Conservation (phyloP, 352 stramenopile genomes). For the Phytophthora pisi region DNA sequence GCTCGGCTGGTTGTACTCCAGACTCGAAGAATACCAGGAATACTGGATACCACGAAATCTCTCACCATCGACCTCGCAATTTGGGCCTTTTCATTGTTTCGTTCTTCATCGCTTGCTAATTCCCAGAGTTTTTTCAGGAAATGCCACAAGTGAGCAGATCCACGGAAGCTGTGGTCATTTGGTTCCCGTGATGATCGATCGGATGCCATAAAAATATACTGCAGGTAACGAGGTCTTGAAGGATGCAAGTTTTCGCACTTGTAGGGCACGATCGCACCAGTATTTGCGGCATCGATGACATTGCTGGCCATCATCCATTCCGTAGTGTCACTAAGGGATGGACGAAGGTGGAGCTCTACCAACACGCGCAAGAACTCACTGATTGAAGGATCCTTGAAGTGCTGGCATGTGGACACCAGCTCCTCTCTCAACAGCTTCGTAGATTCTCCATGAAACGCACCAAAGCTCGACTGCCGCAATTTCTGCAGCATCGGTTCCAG, state of each 20-base stretch:
- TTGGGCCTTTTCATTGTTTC: not conserved
- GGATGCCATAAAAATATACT: slow-evolving; percentile 19
- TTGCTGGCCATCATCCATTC: not conserved
- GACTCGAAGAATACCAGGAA: slow-evolving; percentile 10
- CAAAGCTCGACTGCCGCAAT: slow-evolving; percentile 18
- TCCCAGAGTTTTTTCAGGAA: slow-evolving; percentile 37
- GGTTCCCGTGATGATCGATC: slow-evolving; percentile 24
- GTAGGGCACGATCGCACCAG: slow-evolving; percentile 3
- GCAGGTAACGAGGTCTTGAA: slow-evolving; percentile 9
- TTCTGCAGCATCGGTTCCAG: slow-evolving; percentile 24
- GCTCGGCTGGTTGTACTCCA: slow-evolving; percentile 2
- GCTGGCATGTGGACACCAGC: slow-evolving; percentile 10
- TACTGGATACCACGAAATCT: slow-evolving; percentile 3
- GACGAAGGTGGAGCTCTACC: slow-evolving; percentile 11
- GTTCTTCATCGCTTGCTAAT: not conserved
- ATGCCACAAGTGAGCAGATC: slow-evolving; percentile 32
- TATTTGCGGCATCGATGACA: not conserved
- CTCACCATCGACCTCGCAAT: not conserved
- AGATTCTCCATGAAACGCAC: slow-evolving; percentile 10
- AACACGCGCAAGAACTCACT: slow-evolving; percentile 10
- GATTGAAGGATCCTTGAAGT: slow-evolving; percentile 4
- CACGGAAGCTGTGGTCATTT: slow-evolving; percentile 35
- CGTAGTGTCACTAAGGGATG: not conserved
- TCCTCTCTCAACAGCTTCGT: slow-evolving; percentile 22
- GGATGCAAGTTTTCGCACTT: not conserved